A percentile compares a stretch with the other conserved stretches of the same genome.
These are phyloP conservation scores for Saccharomyces eubayanus DNA, from an alignment of 805 yeast genomes.

Conservation along the genomic window DNA sequence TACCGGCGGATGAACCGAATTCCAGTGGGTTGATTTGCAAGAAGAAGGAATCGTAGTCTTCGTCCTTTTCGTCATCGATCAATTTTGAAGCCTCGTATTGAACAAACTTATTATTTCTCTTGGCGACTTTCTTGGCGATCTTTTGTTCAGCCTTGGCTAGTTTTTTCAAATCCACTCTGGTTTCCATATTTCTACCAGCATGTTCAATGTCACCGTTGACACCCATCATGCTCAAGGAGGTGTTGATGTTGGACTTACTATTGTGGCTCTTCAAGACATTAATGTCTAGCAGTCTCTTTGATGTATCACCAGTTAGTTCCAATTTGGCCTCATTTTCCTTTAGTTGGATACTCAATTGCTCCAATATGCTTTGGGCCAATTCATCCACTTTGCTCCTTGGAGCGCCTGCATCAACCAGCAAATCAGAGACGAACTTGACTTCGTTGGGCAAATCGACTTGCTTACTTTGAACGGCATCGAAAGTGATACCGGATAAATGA, in stretches of 20 bases:
- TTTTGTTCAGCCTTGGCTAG: slow-evolving; percentile 95
- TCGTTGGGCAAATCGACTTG: slow-evolving; percentile 61
- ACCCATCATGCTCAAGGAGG: slow-evolving; percentile 68
- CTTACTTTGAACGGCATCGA: slow-evolving; percentile 74
- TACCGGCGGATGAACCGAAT: slow-evolving; percentile 82
- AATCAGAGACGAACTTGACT: slow-evolving; percentile 52
- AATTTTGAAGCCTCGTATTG: slow-evolving; percentile 91
- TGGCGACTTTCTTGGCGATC: slow-evolving; percentile 94
- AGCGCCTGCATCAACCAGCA: slow-evolving; percentile 82
- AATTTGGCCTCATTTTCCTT: slow-evolving; percentile 63
- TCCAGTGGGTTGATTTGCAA: slow-evolving; percentile 92
- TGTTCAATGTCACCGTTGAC: slow-evolving; percentile 83
- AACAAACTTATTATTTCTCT: slow-evolving; percentile 71
- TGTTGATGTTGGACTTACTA: slow-evolving; percentile 60
- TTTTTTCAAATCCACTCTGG: slow-evolving; percentile 92
- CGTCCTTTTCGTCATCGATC: slow-evolving; percentile 52
- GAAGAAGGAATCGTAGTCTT: slow-evolving; percentile 90
- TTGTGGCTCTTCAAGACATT: slow-evolving; percentile 58
- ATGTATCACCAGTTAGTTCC: slow-evolving; percentile 76
- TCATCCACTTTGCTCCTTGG: slow-evolving; percentile 43
- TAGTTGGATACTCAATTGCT: slow-evolving; percentile 44
- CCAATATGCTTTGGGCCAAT: slow-evolving; percentile 40
- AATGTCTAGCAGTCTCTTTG: slow-evolving; percentile 76
- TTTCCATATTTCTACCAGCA: slow-evolving; percentile 83
- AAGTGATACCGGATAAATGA: slow-evolving; percentile 68